Evolutionary conservation across 2,329 filamentous ascomycete species (phyloP), one percentile per base, ranked within the genome.

Genomic region (Xylaria sp.): DNA sequence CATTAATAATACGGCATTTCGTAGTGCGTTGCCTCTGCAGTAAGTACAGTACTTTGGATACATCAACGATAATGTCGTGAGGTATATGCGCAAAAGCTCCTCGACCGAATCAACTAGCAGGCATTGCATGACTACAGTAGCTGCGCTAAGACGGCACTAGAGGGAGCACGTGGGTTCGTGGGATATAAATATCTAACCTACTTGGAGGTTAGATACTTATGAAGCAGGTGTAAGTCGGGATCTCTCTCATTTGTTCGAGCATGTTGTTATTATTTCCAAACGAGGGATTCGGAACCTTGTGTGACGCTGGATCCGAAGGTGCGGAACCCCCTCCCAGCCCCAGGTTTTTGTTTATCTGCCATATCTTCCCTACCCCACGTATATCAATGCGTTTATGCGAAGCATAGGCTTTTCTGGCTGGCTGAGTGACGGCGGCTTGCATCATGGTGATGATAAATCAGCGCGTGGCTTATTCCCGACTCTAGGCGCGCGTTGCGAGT

Each of bases 231-330:
- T n/a, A n/a, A n/a, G n/a, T n/a, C n/a, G n/a, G n/a, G n/a, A n/a
- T n/a, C n/a, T n/a, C n/a, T n/a, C n/a, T n/a, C n/a, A n/a, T n/a
- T n/a, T n/a, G n/a, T n/a, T n/a, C n/a, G n/a, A n/a, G n/a, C n/a
- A n/a, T n/a, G n/a, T 10, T 2, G n/a, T 20, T 29, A 6, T 29
- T 33, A 11, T 31, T 11, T 51, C 31, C 17, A 47, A 47, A 49
- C 31, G 50, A 62, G 39, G 59, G 59, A 62, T 62, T 55, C 59
- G 31, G 45, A 55, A 49, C 50, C 50, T 25, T 47, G 50, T 55
- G 59, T 55, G 39, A 55, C 50, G 2, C 38, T 50, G 59, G 59
- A 29, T 38, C 59, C 59, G 31, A 38, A 55, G 17, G 20, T 47
- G 39, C 59, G 59, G 59, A 55, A 62, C 50, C 33, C 59, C 39